Conservation (phyloP, 1,284 basidiomycete genomes). For the Ustilago tritici region DNA sequence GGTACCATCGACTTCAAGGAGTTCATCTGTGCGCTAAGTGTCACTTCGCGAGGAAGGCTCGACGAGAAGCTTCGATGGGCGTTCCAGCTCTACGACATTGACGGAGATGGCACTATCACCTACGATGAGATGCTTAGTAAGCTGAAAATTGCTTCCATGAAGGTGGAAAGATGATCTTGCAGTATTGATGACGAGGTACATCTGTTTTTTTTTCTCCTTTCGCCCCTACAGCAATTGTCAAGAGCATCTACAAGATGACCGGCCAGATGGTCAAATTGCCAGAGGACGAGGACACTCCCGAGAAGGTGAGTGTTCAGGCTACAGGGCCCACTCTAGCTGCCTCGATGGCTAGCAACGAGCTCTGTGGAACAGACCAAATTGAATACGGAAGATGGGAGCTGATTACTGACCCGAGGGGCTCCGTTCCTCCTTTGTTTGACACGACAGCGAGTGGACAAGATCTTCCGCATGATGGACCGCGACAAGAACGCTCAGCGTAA, state of each 20-base stretch:
- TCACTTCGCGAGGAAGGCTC: conserved; percentile 90
- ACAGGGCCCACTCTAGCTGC: background rate
- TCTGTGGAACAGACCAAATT: background rate
- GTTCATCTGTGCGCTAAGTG: conserved; percentile 96
- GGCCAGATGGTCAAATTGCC: conserved; percentile 99
- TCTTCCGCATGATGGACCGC: conserved; percentile 68
- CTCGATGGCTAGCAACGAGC: background rate
- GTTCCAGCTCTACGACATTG: conserved; percentile 99
- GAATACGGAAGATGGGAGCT: background rate
- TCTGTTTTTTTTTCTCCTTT: background rate
- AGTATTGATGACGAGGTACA: background rate
- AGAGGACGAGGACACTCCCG: conserved; percentile 96
- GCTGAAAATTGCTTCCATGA: conserved; percentile 14
- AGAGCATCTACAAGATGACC: conserved; percentile 70
- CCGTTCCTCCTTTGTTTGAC: background rate
- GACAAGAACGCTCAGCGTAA: conserved; percentile 68
- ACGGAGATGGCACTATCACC: conserved; percentile 73
- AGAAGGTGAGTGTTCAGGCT: conserved; percentile 78
- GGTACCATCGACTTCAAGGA: conserved; percentile 74
- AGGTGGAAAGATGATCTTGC: background rate
- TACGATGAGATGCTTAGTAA: conserved; percentile 83
- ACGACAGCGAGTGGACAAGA: conserved; percentile 66
- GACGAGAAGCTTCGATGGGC: conserved; percentile 99
- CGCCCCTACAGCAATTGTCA: conserved; percentile 61
- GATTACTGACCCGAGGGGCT: background rate